A percentile compares a stretch with the other conserved stretches of the same genome.
phyloP scores from a whole-genome alignment of 768 basidiomycete species.

The Cystobasidium tubakii region DNA sequence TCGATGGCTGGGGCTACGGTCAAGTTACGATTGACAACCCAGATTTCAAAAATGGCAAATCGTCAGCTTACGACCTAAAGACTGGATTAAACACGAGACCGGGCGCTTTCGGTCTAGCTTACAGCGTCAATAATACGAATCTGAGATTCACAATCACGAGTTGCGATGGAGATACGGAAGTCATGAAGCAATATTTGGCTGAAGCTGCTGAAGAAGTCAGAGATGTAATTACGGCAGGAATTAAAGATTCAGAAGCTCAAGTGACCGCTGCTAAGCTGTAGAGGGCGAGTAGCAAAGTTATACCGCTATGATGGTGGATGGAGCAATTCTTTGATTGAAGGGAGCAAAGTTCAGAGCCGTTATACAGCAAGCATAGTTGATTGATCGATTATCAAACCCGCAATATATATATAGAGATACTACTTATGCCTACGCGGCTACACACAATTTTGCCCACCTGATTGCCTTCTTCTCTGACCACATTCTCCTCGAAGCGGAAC shows the following conservation, averaged over 20 bases:
- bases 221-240: conserved; percentile 66
- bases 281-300: neutral
- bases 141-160: conserved; percentile 54
- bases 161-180: conserved; percentile 55
- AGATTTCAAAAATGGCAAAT: neutral
- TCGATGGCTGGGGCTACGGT: conserved; percentile 97
- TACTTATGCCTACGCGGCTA: neutral
- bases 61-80: neutral
- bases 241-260: conserved; percentile 51
- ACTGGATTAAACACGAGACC: conserved; percentile 58
- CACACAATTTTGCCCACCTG: neutral
- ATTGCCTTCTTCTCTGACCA: neutral
- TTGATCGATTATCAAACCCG: too few species aligned
- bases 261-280: conserved; percentile 44
- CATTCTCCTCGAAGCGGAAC: neutral
- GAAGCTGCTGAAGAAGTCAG: conserved; percentile 75
- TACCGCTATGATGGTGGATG: neutral
- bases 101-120: conserved; percentile 88
- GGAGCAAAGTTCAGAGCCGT: too few species aligned
- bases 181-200: conserved; percentile 60
- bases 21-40: conserved; percentile 54
- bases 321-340: too few species aligned
- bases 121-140: conserved; percentile 75
- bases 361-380: too few species aligned
- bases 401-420: neutral